Base-by-base conservation (phyloP, 805 yeast species). In the Blastobotrys chiropterorum region DNA sequence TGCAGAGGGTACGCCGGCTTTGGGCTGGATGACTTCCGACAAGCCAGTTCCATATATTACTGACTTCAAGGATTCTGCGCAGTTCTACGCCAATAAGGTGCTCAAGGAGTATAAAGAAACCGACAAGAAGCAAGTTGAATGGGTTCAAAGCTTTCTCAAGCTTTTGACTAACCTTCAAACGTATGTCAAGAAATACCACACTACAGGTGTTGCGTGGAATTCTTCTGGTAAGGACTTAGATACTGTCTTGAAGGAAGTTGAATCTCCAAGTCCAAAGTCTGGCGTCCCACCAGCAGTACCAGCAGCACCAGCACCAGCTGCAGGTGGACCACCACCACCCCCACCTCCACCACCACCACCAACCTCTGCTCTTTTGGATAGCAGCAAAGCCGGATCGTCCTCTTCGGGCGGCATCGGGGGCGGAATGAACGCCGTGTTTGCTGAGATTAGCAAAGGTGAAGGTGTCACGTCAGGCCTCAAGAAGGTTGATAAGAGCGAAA, bases 281-380 rank as follows among this genome's bases (percentile, higher is more conserved):
- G 34, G 34, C 34, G 8, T n/a, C n/a, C n/a, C 63, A 17, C 43
- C 64, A 19, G 48, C 69, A 5, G 56, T 67, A 8, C 41, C 64
- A 17, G 56, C 68, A 8, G 41, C 64, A 17, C 39, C 59, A 13
- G 47, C 67, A 5, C 57, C 72, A 20, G 61, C 72, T n/a, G 56
- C 71, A 13, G 60, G 73, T 2, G 63, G 80, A 2, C 75, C 80
- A 2, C 87, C 90, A 4, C 95, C 96, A 15, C 97, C 97, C 1
- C 95, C 96, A 2, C 95, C 96, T 2, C 92, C 94, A 1, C 88
- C 95, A 2, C 81, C 84, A 13, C 95, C 96, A 7, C 92, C 96
- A 22, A 82, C 95, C 7, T 72, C 82, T 52, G 73, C 85, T 38
- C 86, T 81, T 63, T 26, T 26, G 34, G 34, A 26, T 26, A 26